Evolutionary conservation across 352 stramenopile species (phyloP).

Genomic region (Globisporangium apiculatum): DNA sequence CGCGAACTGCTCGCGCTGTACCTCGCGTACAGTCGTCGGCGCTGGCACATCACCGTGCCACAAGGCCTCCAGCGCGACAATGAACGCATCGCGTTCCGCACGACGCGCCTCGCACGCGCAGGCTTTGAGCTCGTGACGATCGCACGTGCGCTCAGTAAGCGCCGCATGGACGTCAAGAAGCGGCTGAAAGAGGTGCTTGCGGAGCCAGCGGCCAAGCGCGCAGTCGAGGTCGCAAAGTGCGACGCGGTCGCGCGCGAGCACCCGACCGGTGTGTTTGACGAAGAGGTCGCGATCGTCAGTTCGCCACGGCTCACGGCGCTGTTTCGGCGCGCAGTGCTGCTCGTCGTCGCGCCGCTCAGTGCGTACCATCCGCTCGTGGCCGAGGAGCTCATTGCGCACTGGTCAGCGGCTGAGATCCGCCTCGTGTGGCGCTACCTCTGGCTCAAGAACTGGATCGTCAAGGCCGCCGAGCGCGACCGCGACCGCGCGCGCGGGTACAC

Average conservation of each 20-base stretch:
- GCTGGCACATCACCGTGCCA: slow-evolving; percentile 56
- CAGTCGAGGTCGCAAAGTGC: slow-evolving; percentile 52
- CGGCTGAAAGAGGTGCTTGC: slow-evolving; percentile 59
- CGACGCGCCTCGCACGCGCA: slow-evolving; percentile 44
- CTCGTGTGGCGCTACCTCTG: slow-evolving; percentile 80
- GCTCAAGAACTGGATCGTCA: slow-evolving; percentile 83
- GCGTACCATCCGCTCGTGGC: slow-evolving; percentile 76
- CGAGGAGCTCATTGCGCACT: slow-evolving; percentile 80
- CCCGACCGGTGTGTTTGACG: slow-evolving; percentile 46
- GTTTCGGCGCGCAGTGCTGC: slow-evolving; percentile 75
- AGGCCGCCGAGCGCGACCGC: slow-evolving; percentile 65
- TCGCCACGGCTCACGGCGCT: slow-evolving; percentile 59
- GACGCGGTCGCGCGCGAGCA: slow-evolving; percentile 36
- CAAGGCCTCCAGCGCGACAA: slow-evolving; percentile 48
- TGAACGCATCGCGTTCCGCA: slow-evolving; percentile 56
- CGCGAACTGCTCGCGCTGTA: slow-evolving; percentile 55
- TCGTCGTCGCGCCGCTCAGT: slow-evolving; percentile 60
- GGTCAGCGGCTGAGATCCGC: slow-evolving; percentile 61
- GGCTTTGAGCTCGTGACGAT: slow-evolving; percentile 62
- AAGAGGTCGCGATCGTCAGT: slow-evolving; percentile 51
- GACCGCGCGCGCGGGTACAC: slow-evolving; percentile 59
- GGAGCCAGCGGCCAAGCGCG: slow-evolving; percentile 46
- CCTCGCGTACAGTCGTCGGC: slow-evolving; percentile 55
- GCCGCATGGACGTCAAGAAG: slow-evolving; percentile 77
- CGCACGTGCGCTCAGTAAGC: slow-evolving; percentile 50